Conservation (phyloP, 345 rosid species). For the Citrus mangshanensis region DNA sequence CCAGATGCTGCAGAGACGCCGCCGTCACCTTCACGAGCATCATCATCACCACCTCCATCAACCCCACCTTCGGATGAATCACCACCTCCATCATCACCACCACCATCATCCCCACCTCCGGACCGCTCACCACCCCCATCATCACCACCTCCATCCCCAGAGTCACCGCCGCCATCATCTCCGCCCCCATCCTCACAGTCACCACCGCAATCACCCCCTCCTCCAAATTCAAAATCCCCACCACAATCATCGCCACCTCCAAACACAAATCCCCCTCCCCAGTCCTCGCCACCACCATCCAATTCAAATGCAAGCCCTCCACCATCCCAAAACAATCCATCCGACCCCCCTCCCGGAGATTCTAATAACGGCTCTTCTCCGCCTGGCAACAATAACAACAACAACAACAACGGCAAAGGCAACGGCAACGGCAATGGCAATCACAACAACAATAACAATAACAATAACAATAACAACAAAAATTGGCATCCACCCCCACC, state of each 20-base stretch:
- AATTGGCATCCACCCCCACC: background rate
- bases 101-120: slow-evolving; percentile 28
- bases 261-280: slow-evolving; percentile 5
- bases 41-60: background rate
- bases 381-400: slow-evolving; percentile 7
- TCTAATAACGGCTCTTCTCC: slow-evolving; percentile 29
- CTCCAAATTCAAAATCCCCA: slow-evolving; percentile 24
- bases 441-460: background rate
- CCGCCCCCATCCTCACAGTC: slow-evolving; percentile 24
- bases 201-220: slow-evolving; percentile 24
- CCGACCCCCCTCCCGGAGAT: slow-evolving; percentile 2
- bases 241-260: slow-evolving; percentile 22
- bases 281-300: slow-evolving; percentile 29
- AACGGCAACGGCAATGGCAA: background rate
- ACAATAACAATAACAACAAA: background rate
- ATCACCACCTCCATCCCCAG: slow-evolving; percentile 22
- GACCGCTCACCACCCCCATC: slow-evolving; percentile 16
- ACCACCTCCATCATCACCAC: slow-evolving; percentile 19
- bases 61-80: background rate
- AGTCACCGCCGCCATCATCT: slow-evolving; percentile 20
- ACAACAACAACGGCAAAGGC: background rate
- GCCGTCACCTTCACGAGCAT: background rate
- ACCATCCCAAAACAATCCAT: slow-evolving; percentile 13
- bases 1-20: background rate
- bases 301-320: slow-evolving; percentile 21